These are phyloP conservation scores for Phytophthora kernoviae DNA, from an alignment of 352 stramenopile genomes.

Conservation along the genomic window DNA sequence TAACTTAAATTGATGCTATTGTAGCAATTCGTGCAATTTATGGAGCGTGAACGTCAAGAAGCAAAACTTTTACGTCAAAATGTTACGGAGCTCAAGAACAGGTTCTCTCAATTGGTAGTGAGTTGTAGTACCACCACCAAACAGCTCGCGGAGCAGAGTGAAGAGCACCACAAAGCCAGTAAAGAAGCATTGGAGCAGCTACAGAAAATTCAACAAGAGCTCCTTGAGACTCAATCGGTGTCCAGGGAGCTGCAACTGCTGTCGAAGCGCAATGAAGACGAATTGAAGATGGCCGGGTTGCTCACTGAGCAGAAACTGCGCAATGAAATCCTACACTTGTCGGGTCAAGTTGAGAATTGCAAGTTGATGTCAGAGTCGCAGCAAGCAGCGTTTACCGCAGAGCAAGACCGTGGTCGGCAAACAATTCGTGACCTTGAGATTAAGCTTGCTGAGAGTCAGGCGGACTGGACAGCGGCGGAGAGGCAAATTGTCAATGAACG, in stretches of 20 bases:
- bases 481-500: conserved; percentile 44
- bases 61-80: conserved; percentile 47
- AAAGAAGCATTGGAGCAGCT: conserved; percentile 24
- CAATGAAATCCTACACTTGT: conserved; percentile 69
- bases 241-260: conserved; percentile 34
- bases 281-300: conserved; percentile 35
- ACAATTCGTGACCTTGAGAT: conserved; percentile 52
- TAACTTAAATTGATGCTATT: conserved; percentile 3
- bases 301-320: conserved; percentile 70
- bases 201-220: conserved; percentile 25
- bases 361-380: conserved; percentile 45
- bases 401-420: conserved; percentile 32
- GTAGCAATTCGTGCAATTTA: conserved; percentile 70
- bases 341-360: conserved; percentile 56
- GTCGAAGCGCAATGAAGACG: conserved; percentile 36
- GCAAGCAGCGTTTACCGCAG: conserved; percentile 31
- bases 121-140: conserved; percentile 15
- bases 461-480: conserved; percentile 41
- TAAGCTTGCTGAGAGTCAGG: conserved; percentile 35
- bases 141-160: conserved; percentile 33
- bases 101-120: conserved; percentile 35
- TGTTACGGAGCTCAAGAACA: conserved; percentile 39
- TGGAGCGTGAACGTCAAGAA: conserved; percentile 59
- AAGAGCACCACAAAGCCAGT: conserved; percentile 7
- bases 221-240: conserved; percentile 8